A percentile compares a stretch with the other conserved stretches of the same genome.
phyloP scores from a whole-genome alignment of 805 yeast species.

The Candida maesae region DNA sequence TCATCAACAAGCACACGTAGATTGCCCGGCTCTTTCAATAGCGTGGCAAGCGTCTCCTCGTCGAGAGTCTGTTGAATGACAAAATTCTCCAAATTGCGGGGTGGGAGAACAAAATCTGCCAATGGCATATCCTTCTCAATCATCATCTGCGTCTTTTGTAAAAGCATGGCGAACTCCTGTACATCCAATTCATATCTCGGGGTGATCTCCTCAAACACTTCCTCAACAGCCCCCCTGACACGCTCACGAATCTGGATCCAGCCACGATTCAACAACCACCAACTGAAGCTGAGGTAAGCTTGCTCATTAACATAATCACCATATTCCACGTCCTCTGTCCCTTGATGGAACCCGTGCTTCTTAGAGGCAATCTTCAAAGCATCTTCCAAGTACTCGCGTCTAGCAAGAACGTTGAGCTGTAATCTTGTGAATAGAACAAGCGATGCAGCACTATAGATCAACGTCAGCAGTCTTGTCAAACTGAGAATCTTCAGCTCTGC shows the following conservation, averaged over 20 bases:
- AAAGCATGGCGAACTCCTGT: conserved; percentile 50
- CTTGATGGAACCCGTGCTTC: conserved; percentile 29
- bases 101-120: conserved; percentile 44
- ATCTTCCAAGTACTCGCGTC: conserved; percentile 78
- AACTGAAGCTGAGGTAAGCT: conserved; percentile 78
- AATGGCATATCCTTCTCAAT: conserved; percentile 41
- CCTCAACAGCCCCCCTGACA: conserved; percentile 54
- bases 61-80: conserved; percentile 53
- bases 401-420: conserved; percentile 84
- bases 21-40: conserved; percentile 29
- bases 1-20: conserved; percentile 38
- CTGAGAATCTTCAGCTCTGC: conserved; percentile 71
- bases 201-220: conserved; percentile 57
- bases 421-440: conserved; percentile 75
- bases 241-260: conserved; percentile 56
- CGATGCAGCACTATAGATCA: conserved; percentile 64
- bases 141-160: conserved; percentile 37
- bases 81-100: conserved; percentile 46
- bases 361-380: conserved; percentile 67
- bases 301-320: conserved; percentile 63
- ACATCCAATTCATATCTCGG: conserved; percentile 70
- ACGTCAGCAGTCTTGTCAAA: conserved; percentile 66
- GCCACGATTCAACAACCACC: conserved; percentile 93
- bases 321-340: conserved; percentile 22
- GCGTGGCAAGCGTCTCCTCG: conserved; percentile 32